Evolutionary conservation across 192 early-diverging fungal species (phyloP), one percentile per base, ranked within the genome.

Genomic region (Coemansia sp.): DNA sequence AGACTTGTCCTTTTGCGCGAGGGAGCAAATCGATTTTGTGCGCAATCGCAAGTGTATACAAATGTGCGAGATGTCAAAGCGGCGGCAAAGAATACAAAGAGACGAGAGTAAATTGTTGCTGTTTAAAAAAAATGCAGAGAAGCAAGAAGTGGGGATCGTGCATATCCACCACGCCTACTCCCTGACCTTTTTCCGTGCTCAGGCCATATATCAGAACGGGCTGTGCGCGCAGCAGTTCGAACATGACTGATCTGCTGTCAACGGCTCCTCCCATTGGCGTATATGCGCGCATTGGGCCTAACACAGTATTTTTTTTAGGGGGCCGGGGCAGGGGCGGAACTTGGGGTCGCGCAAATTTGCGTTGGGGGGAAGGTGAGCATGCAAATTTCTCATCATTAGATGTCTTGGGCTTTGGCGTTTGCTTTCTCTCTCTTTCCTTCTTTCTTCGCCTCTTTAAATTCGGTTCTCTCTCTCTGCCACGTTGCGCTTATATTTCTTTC

Each of bases 1-100:
- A 51, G 40, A 46, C 56, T 68, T 20, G 19, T 46, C 38, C n/a
- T 41, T 40, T 60, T 44, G n/a, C 55, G 55, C 53, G 55, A 58
- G 29, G 29, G 55, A 2, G 55, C 55, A 34, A 58, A 17, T 13
- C 12, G 29, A 13, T 58, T 58, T 31, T 34, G 29, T 32, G 55
- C 55, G 15, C 53, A 31, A 11, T 29, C 27, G 53, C 53, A 24
- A 55, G 20, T 50, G 19, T 22, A 55, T 4, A 41, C 46, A 44
- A 67, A 67, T 32, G 15, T 45, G 27, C 56, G 13, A 68, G 51
- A 60, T 32, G 29, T 32, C 27, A 27, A 27, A 31, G 45, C 31
- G 15, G 42, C 42, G 41, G 34, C 34, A 9, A 63, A 27, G 24
- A 63, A 41, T 19, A 27, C 27, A 31, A 20, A 61, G 15, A 41